Conservation (phyloP, 441 rosid species). For the Pelargonium cotyledonis region DNA sequence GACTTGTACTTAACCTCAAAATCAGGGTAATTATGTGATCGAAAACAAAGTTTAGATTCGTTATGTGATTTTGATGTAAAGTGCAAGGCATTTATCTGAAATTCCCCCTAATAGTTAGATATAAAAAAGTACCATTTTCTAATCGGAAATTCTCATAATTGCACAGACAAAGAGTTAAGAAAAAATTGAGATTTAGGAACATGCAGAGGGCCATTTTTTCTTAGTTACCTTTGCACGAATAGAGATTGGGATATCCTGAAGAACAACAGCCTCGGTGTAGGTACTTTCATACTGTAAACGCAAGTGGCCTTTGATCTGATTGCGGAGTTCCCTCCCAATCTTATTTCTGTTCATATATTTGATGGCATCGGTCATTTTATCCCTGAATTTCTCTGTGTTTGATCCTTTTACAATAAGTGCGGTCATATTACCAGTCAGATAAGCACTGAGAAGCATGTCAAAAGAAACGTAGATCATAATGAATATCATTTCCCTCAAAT, state of each 20-base stretch:
- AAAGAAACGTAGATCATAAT: slow-evolving; percentile 85
- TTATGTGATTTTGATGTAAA: too few species aligned
- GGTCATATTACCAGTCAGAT: slow-evolving; percentile 95
- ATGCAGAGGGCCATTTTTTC: too few species aligned
- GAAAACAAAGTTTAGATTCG: too few species aligned
- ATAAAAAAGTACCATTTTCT: neutral
- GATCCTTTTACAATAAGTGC: slow-evolving; percentile 97
- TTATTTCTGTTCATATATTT: slow-evolving; percentile 83
- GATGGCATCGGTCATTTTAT: slow-evolving; percentile 79
- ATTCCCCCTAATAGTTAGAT: neutral
- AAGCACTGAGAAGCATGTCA: slow-evolving; percentile 96
- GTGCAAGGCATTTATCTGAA: too few species aligned
- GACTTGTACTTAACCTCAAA: too few species aligned
- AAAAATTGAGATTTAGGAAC: neutral
- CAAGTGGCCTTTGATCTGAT: slow-evolving; percentile 70
- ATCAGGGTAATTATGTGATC: too few species aligned
- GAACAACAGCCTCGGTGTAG: slow-evolving; percentile 71
- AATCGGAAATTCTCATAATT: neutral
- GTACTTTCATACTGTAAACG: slow-evolving; percentile 81
- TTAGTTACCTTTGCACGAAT: slow-evolving; percentile 79
- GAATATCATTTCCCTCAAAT: slow-evolving; percentile 93
- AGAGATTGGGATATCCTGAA: slow-evolving; percentile 83
- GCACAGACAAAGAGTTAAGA: neutral
- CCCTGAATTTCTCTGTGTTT: slow-evolving; percentile 88
- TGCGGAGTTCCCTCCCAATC: slow-evolving; percentile 63